phyloP scores from a whole-genome alignment of 805 yeast species.

The Myxozyma geophila region DNA sequence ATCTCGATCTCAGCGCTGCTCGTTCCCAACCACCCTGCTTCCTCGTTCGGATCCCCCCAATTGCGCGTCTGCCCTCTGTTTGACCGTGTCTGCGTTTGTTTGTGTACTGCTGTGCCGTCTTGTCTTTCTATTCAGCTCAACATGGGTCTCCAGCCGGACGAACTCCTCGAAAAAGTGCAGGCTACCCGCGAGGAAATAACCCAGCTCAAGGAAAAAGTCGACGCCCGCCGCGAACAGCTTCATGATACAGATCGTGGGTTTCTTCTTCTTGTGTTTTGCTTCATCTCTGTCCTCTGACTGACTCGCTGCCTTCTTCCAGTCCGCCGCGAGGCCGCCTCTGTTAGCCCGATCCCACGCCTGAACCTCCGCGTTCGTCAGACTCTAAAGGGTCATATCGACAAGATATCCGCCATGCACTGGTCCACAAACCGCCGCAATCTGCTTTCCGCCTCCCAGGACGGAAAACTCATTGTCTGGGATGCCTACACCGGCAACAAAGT shows the following conservation, averaged over 20 bases:
- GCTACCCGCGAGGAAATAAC: constrained; percentile 33
- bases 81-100: not conserved
- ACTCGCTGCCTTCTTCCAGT: constrained; percentile 6
- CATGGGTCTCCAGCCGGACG: constrained; percentile 21
- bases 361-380: constrained; percentile 32
- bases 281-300: not conserved
- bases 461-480: constrained; percentile 84
- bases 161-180: constrained; percentile 27
- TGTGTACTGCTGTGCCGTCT: not conserved
- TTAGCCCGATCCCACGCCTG: constrained; percentile 26
- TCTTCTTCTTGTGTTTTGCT: not conserved
- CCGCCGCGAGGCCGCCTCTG: constrained; percentile 27
- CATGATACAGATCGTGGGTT: constrained; percentile 31
- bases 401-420: constrained; percentile 74
- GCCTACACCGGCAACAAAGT: constrained; percentile 69
- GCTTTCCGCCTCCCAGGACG: constrained; percentile 83
- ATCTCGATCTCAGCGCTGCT: constrained; percentile 3
- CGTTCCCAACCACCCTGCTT: not conserved
- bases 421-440: constrained; percentile 61
- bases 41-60: not conserved
- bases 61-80: not conserved
- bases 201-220: constrained; percentile 29
- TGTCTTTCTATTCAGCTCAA: not conserved
- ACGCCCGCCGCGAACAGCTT: constrained; percentile 31
- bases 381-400: constrained; percentile 68